phyloP scores from a whole-genome alignment of 208 protist genomes.

The Leishmania tropica region DNA sequence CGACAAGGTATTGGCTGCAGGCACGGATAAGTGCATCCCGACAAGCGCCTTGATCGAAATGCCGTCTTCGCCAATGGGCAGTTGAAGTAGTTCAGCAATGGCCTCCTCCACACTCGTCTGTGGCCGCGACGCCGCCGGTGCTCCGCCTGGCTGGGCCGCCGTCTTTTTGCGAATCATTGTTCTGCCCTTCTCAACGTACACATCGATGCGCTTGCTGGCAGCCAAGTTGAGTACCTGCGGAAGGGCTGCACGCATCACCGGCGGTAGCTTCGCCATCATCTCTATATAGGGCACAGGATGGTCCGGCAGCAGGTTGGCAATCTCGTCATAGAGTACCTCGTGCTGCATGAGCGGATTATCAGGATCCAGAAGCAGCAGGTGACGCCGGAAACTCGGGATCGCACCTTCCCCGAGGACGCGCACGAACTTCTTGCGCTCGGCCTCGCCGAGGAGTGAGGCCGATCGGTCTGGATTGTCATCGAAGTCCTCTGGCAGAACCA shows the following conservation, averaged over 20 bases:
- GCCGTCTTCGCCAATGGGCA: slow-evolving; percentile 53
- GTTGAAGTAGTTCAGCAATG: slow-evolving; percentile 62
- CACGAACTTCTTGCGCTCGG: slow-evolving; percentile 43
- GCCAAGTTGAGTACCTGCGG: slow-evolving; percentile 49
- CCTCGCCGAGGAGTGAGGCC: slow-evolving; percentile 57
- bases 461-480: slow-evolving; percentile 51
- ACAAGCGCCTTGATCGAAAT: slow-evolving; percentile 50
- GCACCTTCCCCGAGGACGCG: slow-evolving; percentile 50
- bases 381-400: slow-evolving; percentile 62
- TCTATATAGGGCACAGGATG: slow-evolving; percentile 35
- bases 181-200: slow-evolving; percentile 31
- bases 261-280: slow-evolving; percentile 54
- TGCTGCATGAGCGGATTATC: slow-evolving; percentile 73
- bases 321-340: slow-evolving; percentile 72
- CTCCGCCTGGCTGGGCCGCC: not conserved
- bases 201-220: slow-evolving; percentile 34
- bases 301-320: slow-evolving; percentile 64
- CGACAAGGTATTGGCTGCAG: slow-evolving; percentile 41
- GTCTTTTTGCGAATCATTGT: slow-evolving; percentile 59
- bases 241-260: slow-evolving; percentile 68
- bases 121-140: not conserved
- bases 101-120: slow-evolving; percentile 72
- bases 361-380: slow-evolving; percentile 84
- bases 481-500: slow-evolving; percentile 66
- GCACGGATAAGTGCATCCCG: slow-evolving; percentile 42